Base-by-base conservation (phyloP, 257 asterid genomes). In the Eustoma russellianum region DNA sequence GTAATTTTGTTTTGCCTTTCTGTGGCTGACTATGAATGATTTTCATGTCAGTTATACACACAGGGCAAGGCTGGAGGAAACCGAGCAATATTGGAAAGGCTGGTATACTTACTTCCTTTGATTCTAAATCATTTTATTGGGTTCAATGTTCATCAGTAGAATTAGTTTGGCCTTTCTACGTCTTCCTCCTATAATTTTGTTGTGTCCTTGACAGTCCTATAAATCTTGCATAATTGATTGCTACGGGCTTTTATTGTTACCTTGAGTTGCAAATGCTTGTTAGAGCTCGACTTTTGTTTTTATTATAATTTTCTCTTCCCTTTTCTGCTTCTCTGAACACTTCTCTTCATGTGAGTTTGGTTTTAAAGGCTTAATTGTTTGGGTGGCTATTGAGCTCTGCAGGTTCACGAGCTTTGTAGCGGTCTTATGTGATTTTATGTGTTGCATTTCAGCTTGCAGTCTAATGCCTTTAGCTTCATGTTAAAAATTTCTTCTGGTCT, bases 81-180 rank as follows among this genome's bases (percentile, higher is more conserved):
- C 97, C 15, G 98, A 88, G 64, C 93, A 92, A 68, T 81, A 82
- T 61, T 92, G 98, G 98, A 82, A 69, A 71, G 95, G 94, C 81
- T 92, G 98, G 98, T 91, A 83, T 49, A 47, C 55, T 55, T 66
- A 16, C 62, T 61, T 64, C 53, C 50, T 51, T 41, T 41, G 41
- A 48, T 68, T 40, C 41, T 50, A 14, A 19, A 40, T 47, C 46
- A n/a, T 45, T 17, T 24, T 13, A 34, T 45, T 43, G 28, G 35
- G 47, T 18, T 30, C 17, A 55, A n/a, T 24, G 40, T 48, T 35
- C 11, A 15, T 47, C 11, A 6, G 4, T 11, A 14, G 17, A 55
- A 47, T 17, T 16, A 16, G 15, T 52, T 40, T 17, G 38, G 38
- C 46, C 5, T 11, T 28, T n/a, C 34, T 54, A 54, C 7, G 5